Evolutionary conservation across 305 asterid genomes (phyloP), one percentile per base, ranked within the genome.

Genomic region (Nicotiana rustica): DNA sequence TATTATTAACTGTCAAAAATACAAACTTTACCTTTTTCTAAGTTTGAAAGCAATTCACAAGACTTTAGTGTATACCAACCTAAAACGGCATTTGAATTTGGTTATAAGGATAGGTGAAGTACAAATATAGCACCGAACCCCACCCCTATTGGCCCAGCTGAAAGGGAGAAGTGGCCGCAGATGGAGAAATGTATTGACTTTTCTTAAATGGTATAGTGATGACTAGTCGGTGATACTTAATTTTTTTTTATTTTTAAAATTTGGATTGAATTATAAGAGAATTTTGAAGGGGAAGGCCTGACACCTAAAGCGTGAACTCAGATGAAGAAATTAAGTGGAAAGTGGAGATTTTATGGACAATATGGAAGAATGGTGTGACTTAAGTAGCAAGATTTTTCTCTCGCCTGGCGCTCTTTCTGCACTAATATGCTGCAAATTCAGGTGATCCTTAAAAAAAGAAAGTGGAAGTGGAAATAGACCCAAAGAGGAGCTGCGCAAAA

Each of bases 171-270:
- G 61, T 19, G 62, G 19, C 21, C 6, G 5, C 4, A 33, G 21
- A 33, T 66, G 73, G 19, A 66, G 73, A 66, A 13, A 66, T 47
- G 79, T 73, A 21, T 68, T 73, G 64, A 73, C 79, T 73, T 49
- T 25, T 73, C 25, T 8, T 19, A n/a, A 1, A n/a, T 59, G 65
- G 29, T 59, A 5, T 10, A n/a, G 18, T 19, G 19, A 67, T 19
- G 19, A 67, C 15, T 33, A 17, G 77, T 69, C 35, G 35, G 77
- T 69, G 12, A 69, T 12, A 21, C 14, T 62, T 62, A 29, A 1
- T 29, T 29, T 29, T 29, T 25, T 25, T 25, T 25, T 25, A 0
- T 25, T 25, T 25, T 25, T 25, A 0, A 25, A 29, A 29, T 29
- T 10, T 55, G 59, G 6, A n/a, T 55, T 55, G 59, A 55, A 55